Percentiles rank a stretch among this genome's conserved stretches.
These are phyloP conservation scores for Diplodia sapinea DNA, from an alignment of 2,329 filamentous ascomycete genomes.

Conservation along the genomic window DNA sequence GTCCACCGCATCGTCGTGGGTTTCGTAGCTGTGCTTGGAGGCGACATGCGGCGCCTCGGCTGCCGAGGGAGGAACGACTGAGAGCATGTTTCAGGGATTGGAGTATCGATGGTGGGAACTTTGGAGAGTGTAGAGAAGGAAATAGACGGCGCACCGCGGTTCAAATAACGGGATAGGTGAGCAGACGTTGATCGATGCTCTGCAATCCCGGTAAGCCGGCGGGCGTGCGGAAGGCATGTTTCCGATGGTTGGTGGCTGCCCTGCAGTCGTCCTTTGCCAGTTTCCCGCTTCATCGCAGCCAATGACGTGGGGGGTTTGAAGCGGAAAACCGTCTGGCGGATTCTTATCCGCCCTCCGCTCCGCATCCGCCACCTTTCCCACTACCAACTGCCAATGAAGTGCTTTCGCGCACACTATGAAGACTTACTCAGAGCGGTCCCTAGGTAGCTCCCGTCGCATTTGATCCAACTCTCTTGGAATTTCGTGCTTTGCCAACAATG, in stretches of 20 bases:
- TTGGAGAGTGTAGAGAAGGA: not conserved
- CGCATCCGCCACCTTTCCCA: not conserved
- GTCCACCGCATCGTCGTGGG: slow-evolving; percentile 11
- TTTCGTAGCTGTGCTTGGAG: slow-evolving; percentile 14
- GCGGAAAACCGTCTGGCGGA: slow-evolving; percentile 6
- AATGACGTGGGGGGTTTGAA: not conserved
- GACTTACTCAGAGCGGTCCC: not conserved
- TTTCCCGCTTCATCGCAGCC: not conserved
- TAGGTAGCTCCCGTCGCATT: not conserved
- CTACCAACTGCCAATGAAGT: not conserved
- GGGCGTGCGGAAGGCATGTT: not conserved
- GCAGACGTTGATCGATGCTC: not conserved
- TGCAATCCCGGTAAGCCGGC: not conserved
- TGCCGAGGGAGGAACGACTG: slow-evolving; percentile 6
- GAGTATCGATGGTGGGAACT: not conserved
- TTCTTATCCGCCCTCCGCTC: slow-evolving; percentile 14
- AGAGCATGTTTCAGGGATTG: slow-evolving; percentile 1
- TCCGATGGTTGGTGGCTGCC: slow-evolving; percentile 4
- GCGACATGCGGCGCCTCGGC: slow-evolving; percentile 10
- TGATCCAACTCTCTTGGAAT: not conserved
- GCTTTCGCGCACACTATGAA: not conserved
- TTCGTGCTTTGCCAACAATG: too few species aligned
- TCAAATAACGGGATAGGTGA: slow-evolving; percentile 9
- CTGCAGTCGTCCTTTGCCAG: slow-evolving; percentile 15
- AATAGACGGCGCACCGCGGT: slow-evolving; percentile 1